phyloP scores from a whole-genome alignment of 1,284 basidiomycete species.

The Ustilago nuda region DNA sequence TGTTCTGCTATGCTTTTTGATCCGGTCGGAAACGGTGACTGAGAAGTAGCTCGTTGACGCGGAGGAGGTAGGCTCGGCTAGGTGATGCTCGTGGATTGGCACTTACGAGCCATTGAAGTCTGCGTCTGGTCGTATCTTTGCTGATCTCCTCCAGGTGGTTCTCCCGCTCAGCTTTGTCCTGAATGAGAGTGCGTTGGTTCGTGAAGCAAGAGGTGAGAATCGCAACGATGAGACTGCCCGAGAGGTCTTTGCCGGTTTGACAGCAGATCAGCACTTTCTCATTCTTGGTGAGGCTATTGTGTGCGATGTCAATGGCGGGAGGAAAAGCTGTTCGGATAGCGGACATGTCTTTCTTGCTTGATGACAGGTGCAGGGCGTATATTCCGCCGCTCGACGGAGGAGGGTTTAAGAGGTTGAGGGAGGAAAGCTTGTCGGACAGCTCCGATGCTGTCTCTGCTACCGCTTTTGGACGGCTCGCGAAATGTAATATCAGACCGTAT shows the following conservation, averaged over 20 bases:
- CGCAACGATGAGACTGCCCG: slow-evolving; percentile 41
- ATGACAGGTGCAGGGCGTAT: slow-evolving; percentile 14
- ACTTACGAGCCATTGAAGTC: slow-evolving; percentile 84
- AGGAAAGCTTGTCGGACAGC: neutral
- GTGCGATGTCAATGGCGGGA: slow-evolving; percentile 30
- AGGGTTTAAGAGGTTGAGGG: neutral
- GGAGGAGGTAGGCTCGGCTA: slow-evolving; percentile 79
- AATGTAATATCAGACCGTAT: slow-evolving; percentile 26
- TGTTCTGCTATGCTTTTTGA: neutral
- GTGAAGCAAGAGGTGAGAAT: slow-evolving; percentile 60
- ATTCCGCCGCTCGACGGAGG: neutral
- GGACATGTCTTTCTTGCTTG: slow-evolving; percentile 48
- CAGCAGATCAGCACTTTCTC: slow-evolving; percentile 37
- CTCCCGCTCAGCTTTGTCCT: neutral
- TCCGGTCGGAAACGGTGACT: slow-evolving; percentile 74
- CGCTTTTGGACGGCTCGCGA: slow-evolving; percentile 1
- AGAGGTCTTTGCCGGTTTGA: slow-evolving; percentile 40
- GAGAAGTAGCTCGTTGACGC: slow-evolving; percentile 81
- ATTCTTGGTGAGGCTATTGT: slow-evolving; percentile 12
- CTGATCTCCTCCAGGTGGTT: slow-evolving; percentile 17
- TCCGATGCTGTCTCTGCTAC: neutral
- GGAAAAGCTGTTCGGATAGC: slow-evolving; percentile 37
- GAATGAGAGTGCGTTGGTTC: slow-evolving; percentile 49
- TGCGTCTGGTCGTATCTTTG: slow-evolving; percentile 76
- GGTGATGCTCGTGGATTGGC: slow-evolving; percentile 80